phyloP scores from a whole-genome alignment of 2,329 filamentous ascomycete genomes.

The Fusarium heterosporum region DNA sequence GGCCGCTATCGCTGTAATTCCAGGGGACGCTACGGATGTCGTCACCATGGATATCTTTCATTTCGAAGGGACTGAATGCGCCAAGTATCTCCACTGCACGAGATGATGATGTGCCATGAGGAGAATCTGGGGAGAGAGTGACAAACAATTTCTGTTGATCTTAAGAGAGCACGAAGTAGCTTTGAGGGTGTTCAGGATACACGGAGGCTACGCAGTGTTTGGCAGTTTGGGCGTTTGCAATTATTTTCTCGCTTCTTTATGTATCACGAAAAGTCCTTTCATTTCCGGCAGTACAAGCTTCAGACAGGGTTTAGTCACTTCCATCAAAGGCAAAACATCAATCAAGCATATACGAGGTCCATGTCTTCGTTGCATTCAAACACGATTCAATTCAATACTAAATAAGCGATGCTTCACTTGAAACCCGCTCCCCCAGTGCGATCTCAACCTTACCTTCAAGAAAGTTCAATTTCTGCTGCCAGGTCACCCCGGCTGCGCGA shows the following conservation, averaged over 20 bases:
- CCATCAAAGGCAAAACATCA: background rate
- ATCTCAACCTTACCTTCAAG: constrained; percentile 19
- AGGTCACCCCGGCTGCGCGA: constrained; percentile 16
- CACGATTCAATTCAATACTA: background rate
- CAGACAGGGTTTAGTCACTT: background rate
- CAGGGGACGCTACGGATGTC: constrained; percentile 42
- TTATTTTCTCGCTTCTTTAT: constrained; percentile 14
- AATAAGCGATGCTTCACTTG: constrained; percentile 12
- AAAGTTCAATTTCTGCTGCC: constrained; percentile 16
- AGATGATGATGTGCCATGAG: constrained; percentile 25
- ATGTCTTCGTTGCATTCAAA: background rate
- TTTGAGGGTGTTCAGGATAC: background rate
- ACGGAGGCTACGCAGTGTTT: background rate
- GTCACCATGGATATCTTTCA: constrained; percentile 34
- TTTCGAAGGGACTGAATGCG: constrained; percentile 25
- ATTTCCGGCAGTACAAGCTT: constrained; percentile 15
- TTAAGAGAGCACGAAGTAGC: too few species aligned
- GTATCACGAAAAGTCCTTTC: constrained; percentile 35
- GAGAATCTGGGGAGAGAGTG: constrained; percentile 3
- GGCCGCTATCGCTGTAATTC: constrained; percentile 37
- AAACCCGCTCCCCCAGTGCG: background rate
- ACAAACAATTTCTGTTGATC: background rate
- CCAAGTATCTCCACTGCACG: constrained; percentile 29
- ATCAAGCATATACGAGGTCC: background rate
- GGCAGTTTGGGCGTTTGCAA: constrained; percentile 2